Evolutionary conservation across 139 green algal genomes (phyloP), one percentile per base, ranked within the genome.

Genomic region (Mesotaenium endlicherianum): DNA sequence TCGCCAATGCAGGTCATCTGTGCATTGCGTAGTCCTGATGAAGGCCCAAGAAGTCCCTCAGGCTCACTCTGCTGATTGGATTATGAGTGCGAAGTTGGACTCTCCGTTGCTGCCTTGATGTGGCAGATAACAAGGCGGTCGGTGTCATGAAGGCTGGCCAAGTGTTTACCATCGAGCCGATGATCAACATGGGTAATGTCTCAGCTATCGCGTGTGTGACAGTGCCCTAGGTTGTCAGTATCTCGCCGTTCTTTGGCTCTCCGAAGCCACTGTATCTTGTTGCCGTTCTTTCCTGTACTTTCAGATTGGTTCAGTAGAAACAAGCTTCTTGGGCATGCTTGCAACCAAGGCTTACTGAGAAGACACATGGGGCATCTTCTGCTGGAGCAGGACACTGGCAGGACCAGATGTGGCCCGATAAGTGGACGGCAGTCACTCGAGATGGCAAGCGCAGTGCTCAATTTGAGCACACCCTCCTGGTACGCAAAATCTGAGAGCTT

Each of bases 151-250:
- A 95, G 75, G 90, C 89, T 75, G 91, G 92, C 6, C 81, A 91
- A 77, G 86, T 94, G 5, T 99, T 99, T 89, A 98, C 96, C 0
- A 98, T 99, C 78, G 96, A 99, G 90, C 96, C 96, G 0, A 99
- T 99, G 96, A 95, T 99, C 82, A 98, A 97, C 79, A 80, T 67
- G 68, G 93, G 94, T 59, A 83, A n/a, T n/a, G n/a, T n/a, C n/a
- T n/a, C n/a, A n/a, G n/a, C n/a, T n/a, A n/a, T n/a, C n/a, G n/a
- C n/a, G n/a, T n/a, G n/a, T n/a, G n/a, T n/a, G n/a, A n/a, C n/a
- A n/a, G 53, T 64, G 0, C 42, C 36, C 36, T 45, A 31, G 20
- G 5, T 20, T 75, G 67, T 42, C 31, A 50, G 67, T 34, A 75
- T 49, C n/a, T 30, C 67, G 42, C 31, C 67, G 5, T 42, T 75